phyloP scores from a whole-genome alignment of 208 protist species.

The Phytomonas serpens region DNA sequence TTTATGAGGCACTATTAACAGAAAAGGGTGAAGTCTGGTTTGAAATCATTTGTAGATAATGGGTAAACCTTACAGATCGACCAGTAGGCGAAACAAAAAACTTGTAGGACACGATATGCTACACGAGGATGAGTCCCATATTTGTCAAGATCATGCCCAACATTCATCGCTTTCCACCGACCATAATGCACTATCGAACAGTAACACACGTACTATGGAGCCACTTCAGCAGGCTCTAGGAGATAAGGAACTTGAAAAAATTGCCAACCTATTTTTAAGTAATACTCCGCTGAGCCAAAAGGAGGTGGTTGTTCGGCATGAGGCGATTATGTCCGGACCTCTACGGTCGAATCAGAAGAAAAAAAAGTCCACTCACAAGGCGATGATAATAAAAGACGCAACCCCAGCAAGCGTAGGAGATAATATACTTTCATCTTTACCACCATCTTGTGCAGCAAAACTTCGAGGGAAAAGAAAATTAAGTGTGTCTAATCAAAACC shows the following conservation, averaged over 20 bases:
- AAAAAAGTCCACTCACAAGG: not conserved
- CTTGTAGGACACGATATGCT: not conserved
- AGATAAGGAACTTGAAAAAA: not conserved
- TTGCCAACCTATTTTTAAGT: constrained; percentile 1
- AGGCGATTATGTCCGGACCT: not conserved
- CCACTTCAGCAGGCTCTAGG: not conserved
- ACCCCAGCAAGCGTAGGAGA: not conserved
- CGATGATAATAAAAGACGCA: not conserved
- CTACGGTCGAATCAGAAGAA: not conserved
- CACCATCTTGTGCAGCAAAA: not conserved
- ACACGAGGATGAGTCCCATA: not conserved
- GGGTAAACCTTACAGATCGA: not conserved
- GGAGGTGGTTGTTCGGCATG: not conserved
- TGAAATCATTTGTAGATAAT: not conserved
- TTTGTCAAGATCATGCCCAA: not conserved
- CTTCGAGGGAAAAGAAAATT: not conserved
- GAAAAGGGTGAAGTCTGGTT: not conserved
- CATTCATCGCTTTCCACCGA: not conserved
- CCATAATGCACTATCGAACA: not conserved
- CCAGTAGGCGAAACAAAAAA: not conserved
- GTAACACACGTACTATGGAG: not conserved
- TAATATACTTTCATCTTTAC: not conserved
- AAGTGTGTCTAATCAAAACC: not conserved
- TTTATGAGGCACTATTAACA: not conserved
- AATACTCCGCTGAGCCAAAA: not conserved